Conservation (phyloP, 306 rosid species). For the Prunus persica region DNA sequence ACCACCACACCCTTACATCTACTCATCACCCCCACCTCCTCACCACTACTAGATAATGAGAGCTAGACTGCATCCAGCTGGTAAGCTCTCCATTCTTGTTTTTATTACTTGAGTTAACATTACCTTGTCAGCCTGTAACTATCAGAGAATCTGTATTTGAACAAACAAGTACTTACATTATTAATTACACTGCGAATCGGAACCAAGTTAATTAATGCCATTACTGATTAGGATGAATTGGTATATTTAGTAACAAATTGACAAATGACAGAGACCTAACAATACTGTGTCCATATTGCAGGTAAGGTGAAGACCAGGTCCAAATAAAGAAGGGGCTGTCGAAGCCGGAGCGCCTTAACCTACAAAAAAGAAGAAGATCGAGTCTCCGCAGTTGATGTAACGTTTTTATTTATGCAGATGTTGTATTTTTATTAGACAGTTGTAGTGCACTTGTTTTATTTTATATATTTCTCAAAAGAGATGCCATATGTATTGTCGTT, state of each 20-base stretch:
- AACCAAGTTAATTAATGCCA: not conserved
- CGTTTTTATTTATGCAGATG: not conserved
- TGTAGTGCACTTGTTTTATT: constrained; percentile 17
- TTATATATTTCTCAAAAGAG: not conserved
- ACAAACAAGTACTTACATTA: too few species aligned
- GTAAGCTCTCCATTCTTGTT: constrained; percentile 23
- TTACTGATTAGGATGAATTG: not conserved
- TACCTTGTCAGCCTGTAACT: too few species aligned
- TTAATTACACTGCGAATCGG: too few species aligned
- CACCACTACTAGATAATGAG: constrained; percentile 47
- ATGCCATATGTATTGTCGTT: constrained; percentile 15
- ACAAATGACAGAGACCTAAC: not conserved
- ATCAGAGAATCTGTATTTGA: too few species aligned
- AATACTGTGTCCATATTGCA: constrained; percentile 11
- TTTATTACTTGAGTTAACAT: not conserved
- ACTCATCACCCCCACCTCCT: constrained; percentile 82
- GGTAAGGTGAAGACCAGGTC: constrained; percentile 32
- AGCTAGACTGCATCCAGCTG: constrained; percentile 17
- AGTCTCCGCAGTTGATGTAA: constrained; percentile 25
- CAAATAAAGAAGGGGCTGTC: constrained; percentile 52
- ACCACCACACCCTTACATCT: constrained; percentile 39
- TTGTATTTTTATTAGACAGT: constrained; percentile 4
- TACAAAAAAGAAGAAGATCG: constrained; percentile 12
- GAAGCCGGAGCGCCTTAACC: constrained; percentile 3
- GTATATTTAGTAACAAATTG: not conserved